phyloP scores from a whole-genome alignment of 805 yeast species.

The Wickerhamiella brachini region DNA sequence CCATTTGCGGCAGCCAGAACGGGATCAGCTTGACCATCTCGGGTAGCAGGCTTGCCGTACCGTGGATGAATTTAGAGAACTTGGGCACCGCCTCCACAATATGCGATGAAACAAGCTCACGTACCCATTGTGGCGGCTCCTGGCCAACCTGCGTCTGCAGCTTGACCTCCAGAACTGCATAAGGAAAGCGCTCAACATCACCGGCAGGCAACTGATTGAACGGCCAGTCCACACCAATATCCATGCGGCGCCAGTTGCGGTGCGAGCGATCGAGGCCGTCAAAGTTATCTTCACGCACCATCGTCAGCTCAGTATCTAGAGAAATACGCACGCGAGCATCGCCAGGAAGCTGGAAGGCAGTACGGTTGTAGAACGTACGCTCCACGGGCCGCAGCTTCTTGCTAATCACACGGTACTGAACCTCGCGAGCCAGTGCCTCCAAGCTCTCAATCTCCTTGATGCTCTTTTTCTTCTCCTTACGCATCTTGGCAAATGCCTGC shows the following conservation, averaged over 20 bases:
- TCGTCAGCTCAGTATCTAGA: slow-evolving; percentile 88
- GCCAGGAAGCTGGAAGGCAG: slow-evolving; percentile 98
- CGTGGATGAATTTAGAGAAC: slow-evolving; percentile 94
- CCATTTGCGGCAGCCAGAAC: slow-evolving; percentile 97
- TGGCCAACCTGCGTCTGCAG: slow-evolving; percentile 96
- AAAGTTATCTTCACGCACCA: slow-evolving; percentile 95
- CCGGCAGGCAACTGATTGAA: slow-evolving; percentile 69
- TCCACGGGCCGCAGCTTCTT: slow-evolving; percentile 83
- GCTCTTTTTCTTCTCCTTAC: slow-evolving; percentile 84
- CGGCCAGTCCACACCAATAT: slow-evolving; percentile 96
- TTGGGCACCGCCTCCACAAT: slow-evolving; percentile 97
- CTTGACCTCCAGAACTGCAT: slow-evolving; percentile 94
- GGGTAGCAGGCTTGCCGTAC: slow-evolving; percentile 82
- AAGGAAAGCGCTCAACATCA: slow-evolving; percentile 89
- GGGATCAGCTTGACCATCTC: slow-evolving; percentile 77
- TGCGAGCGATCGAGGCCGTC: slow-evolving; percentile 85
- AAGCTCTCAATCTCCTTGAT: slow-evolving; percentile 77
- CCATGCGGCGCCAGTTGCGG: slow-evolving; percentile 96
- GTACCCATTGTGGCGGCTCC: slow-evolving; percentile 97
- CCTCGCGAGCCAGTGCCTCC: slow-evolving; percentile 85
- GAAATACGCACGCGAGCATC: slow-evolving; percentile 99
- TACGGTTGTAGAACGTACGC: slow-evolving; percentile 92
- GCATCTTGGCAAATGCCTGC: slow-evolving; percentile 82
- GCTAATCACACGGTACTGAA: slow-evolving; percentile 78
- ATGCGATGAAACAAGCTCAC: slow-evolving; percentile 81